Base-by-base conservation (phyloP, 2,329 filamentous ascomycete genomes). In the Neopestalotiopsis rosae region DNA sequence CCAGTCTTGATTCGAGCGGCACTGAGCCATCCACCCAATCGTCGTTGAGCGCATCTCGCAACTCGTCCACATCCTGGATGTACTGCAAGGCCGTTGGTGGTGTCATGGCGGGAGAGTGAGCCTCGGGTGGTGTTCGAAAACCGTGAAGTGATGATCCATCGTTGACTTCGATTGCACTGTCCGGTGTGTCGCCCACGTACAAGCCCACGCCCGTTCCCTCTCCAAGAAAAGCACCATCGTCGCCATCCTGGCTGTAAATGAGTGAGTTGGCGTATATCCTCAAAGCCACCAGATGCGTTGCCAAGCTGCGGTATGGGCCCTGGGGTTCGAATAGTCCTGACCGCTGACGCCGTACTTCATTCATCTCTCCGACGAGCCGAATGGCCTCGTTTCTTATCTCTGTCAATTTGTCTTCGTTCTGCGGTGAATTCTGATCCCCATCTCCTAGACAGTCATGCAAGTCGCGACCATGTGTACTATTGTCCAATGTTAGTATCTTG, bases 251-350 rank as follows among this genome's bases (percentile, higher is more conserved):
- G 40, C 12, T 61, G 14, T 67, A 69, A 7, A 78, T 71, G n/a
- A 78, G 69, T 5, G 73, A 72, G 59, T 77, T 72, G 49, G 80
- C 80, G 81, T 93, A 92, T 72, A 90, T 88, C 6, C 91, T 91
- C 5, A 94, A 86, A 0, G 91, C 88, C 75, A 92, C 91, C 70
- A 91, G 86, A 70, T 92, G 90, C 28, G 88, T 91, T 69, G 91
- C 90, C n/a, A 90, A 88, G 3, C 86, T 89, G 1, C 90, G 89
- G 70, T 93, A 89, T 67, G 91, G 90, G n/a, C 90, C 87, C 79
- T 89, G 90, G 70, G 87, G 87, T 75, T 89, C 90, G 77, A 93
- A 76, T 42, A 81, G 79, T n/a, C 72, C 69, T n/a, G 79, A 76
- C 5, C 82, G 64, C 24, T 76, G 73, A 20, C 73, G 71, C 10